A percentile compares a stretch with the other conserved stretches of the same genome.
Conservation (phyloP, 495 filamentous ascomycete genomes). For the Cercophora newfieldiana region DNA sequence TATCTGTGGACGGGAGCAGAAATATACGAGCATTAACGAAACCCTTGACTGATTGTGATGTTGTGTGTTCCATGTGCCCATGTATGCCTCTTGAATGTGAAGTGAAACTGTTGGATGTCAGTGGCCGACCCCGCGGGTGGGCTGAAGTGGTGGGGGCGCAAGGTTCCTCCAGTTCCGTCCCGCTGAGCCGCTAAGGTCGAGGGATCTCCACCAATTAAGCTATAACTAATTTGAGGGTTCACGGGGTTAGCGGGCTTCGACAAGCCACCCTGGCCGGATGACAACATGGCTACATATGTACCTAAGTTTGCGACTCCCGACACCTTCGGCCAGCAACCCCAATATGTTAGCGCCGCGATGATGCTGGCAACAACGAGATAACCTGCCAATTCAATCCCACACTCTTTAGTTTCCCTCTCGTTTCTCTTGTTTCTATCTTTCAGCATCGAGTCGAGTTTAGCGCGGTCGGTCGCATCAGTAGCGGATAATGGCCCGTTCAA, state of each 20-base stretch:
- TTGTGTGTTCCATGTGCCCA: not conserved
- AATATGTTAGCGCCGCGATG: not conserved
- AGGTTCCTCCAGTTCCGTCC: too few species aligned
- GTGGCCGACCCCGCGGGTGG: not conserved
- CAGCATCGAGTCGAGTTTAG: not conserved
- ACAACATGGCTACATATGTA: slow-evolving; percentile 7
- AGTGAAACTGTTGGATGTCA: not conserved
- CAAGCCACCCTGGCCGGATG: slow-evolving; percentile 28
- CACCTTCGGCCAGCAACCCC: not conserved
- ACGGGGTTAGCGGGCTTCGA: not conserved
- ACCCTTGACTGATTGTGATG: not conserved
- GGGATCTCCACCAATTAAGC: too few species aligned
- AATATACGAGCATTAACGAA: slow-evolving; percentile 33
- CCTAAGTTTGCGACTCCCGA: not conserved
- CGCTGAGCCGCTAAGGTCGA: not conserved
- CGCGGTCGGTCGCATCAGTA: not conserved
- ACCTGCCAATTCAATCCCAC: not conserved
- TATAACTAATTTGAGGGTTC: not conserved
- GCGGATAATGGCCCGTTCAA: slow-evolving; percentile 65
- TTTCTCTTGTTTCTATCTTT: slow-evolving; percentile 1
- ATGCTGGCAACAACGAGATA: not conserved
- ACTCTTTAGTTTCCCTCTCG: not conserved
- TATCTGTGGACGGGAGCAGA: slow-evolving; percentile 27
- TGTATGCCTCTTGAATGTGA: not conserved
- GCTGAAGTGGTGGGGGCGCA: not conserved